A percentile compares a stretch with the other conserved stretches of the same genome.
Evolutionary conservation across 345 rosid genomes (phyloP).

Genomic region (Nasturtium officinale): DNA sequence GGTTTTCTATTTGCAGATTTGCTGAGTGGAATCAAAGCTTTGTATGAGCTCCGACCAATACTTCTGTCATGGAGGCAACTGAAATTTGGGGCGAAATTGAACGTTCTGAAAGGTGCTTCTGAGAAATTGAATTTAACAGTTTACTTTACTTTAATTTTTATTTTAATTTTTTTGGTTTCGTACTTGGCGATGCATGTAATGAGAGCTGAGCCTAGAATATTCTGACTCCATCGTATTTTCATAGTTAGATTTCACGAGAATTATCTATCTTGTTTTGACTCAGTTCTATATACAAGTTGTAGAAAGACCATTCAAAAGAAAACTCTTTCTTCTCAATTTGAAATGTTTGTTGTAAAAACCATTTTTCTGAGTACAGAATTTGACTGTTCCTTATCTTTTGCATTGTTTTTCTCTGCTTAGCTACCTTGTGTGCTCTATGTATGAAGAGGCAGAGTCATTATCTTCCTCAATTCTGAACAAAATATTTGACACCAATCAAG

Average conservation of each 20-base stretch:
- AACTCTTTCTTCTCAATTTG: too few species aligned
- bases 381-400: background rate
- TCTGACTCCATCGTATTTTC: background rate
- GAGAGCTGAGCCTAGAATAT: background rate
- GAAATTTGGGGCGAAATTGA: slow-evolving; percentile 42
- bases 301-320: background rate
- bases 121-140: background rate
- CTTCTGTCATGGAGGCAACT: slow-evolving; percentile 30
- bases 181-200: background rate
- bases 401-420: slow-evolving; percentile 42
- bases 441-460: slow-evolving; percentile 67
- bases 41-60: background rate
- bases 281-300: background rate
- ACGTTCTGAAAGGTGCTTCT: slow-evolving; percentile 43
- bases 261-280: slow-evolving; percentile 9
- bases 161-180: background rate
- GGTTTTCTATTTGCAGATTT: background rate
- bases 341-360: background rate
- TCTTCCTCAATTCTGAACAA: slow-evolving; percentile 58
- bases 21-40: background rate
- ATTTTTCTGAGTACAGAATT: background rate
- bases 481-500: slow-evolving; percentile 26
- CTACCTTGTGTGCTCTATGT: slow-evolving; percentile 76
- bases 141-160: background rate
- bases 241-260: background rate